These are phyloP conservation scores for Phytomonas francai DNA, from an alignment of 208 protist species.

Conservation along the genomic window DNA sequence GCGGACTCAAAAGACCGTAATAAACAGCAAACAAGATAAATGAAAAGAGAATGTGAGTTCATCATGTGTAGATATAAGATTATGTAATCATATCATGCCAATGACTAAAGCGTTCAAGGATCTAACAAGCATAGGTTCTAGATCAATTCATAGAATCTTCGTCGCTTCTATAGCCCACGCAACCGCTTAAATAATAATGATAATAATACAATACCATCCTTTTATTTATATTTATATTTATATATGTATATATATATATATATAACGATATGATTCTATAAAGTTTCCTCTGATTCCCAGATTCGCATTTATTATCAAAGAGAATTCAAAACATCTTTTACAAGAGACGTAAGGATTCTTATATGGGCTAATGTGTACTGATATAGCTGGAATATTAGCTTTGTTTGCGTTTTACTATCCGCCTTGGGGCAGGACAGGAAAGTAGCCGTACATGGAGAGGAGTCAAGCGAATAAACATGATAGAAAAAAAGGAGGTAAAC, in stretches of 20 bases:
- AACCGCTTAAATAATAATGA: background rate
- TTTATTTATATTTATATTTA: conserved; percentile 6
- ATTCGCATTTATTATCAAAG: background rate
- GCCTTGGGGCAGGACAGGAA: background rate
- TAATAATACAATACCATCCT: conserved; percentile 9
- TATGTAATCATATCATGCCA: background rate
- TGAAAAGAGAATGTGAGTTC: background rate
- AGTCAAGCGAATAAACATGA: too few relatives aligned
- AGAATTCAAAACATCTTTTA: background rate
- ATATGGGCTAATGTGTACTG: background rate
- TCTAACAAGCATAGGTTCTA: background rate
- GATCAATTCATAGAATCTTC: background rate
- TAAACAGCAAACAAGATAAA: background rate
- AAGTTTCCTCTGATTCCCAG: background rate
- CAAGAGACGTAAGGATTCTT: background rate
- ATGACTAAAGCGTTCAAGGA: background rate
- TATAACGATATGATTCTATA: background rate
- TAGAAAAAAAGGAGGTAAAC: conserved; percentile 1
- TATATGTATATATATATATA: conserved; percentile 14
- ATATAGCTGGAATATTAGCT: background rate
- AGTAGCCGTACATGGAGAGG: background rate
- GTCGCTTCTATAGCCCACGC: background rate
- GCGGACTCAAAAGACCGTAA: background rate
- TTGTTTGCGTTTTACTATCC: background rate
- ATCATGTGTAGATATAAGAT: background rate